These are phyloP conservation scores for Fragaria iinumae DNA, from an alignment of 306 rosid species.

Conservation along the genomic window DNA sequence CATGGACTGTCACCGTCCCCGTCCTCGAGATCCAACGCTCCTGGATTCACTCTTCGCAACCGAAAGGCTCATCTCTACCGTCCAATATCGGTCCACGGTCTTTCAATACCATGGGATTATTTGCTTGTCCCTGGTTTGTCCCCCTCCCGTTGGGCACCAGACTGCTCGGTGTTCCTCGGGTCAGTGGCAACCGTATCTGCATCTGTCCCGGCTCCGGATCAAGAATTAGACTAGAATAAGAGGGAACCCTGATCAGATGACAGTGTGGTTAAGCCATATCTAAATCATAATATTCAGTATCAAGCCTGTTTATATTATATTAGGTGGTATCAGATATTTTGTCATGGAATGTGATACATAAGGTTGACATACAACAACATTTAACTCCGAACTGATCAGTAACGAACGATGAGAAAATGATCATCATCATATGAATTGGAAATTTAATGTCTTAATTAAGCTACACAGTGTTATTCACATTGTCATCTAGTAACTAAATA, in stretches of 20 bases:
- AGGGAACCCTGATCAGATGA: neutral
- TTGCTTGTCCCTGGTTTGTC: constrained; percentile 42
- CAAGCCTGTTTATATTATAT: neutral
- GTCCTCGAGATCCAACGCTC: constrained; percentile 42
- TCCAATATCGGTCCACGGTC: constrained; percentile 39
- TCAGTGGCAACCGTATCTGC: constrained; percentile 39
- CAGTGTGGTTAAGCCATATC: neutral
- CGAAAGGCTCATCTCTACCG: constrained; percentile 33
- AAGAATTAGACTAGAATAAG: neutral
- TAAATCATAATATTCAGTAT: neutral
- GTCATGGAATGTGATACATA: neutral
- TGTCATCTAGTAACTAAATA: too few species aligned
- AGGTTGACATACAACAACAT: neutral
- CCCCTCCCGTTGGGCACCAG: constrained; percentile 35
- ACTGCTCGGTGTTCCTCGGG: constrained; percentile 35
- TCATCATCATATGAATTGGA: too few species aligned
- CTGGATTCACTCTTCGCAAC: constrained; percentile 22
- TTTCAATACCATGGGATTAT: constrained; percentile 36
- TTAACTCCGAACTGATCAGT: too few species aligned
- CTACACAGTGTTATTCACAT: too few species aligned
- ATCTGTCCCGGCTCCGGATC: constrained; percentile 14
- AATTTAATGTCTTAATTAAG: too few species aligned
- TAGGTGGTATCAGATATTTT: neutral
- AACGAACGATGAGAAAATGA: too few species aligned
- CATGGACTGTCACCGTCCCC: constrained; percentile 40